phyloP scores from a whole-genome alignment of 139 green algal species.

The Picochlorum sp. region DNA sequence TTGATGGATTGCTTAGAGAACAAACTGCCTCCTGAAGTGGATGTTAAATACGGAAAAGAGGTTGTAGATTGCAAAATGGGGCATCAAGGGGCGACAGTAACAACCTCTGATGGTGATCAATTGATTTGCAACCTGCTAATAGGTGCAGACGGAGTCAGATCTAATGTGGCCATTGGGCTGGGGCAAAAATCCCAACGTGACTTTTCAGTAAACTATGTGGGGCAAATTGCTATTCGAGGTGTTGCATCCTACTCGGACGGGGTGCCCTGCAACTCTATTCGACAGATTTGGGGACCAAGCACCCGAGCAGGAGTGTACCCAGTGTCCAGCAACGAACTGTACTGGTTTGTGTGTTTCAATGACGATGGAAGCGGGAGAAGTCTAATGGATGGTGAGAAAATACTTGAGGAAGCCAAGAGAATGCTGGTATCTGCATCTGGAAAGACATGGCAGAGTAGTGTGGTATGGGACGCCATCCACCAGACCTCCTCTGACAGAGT shows the following conservation, averaged over 20 bases:
- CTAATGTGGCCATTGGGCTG: constrained; percentile 21
- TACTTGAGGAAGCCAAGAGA: constrained; percentile 24
- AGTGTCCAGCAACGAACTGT: constrained; percentile 30
- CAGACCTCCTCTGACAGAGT: constrained; percentile 28
- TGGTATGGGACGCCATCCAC: constrained; percentile 20
- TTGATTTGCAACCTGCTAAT: constrained; percentile 19
- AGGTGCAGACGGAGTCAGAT: constrained; percentile 45
- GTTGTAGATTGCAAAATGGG: too few species aligned
- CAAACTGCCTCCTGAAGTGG: constrained; percentile 13
- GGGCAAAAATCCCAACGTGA: constrained; percentile 3
- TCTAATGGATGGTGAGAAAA: neutral
- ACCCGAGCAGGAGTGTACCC: constrained; percentile 59
- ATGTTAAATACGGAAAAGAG: constrained; percentile 21
- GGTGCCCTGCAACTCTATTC: constrained; percentile 18
- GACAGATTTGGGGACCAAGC: constrained; percentile 34
- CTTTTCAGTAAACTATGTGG: constrained; percentile 27
- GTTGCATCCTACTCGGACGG: neutral
- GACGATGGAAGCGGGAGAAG: neutral
- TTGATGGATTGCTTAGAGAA: constrained; percentile 26
- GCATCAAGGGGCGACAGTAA: neutral
- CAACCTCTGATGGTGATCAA: neutral
- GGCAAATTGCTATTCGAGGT: constrained; percentile 38
- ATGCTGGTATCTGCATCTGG: constrained; percentile 12
- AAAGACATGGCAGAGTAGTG: constrained; percentile 31
- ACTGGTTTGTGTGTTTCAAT: constrained; percentile 53